Percentiles rank a stretch among this genome's conserved stretches.
phyloP scores from a whole-genome alignment of 2,329 filamentous ascomycete species.

The Aurifilum marmelostoma region DNA sequence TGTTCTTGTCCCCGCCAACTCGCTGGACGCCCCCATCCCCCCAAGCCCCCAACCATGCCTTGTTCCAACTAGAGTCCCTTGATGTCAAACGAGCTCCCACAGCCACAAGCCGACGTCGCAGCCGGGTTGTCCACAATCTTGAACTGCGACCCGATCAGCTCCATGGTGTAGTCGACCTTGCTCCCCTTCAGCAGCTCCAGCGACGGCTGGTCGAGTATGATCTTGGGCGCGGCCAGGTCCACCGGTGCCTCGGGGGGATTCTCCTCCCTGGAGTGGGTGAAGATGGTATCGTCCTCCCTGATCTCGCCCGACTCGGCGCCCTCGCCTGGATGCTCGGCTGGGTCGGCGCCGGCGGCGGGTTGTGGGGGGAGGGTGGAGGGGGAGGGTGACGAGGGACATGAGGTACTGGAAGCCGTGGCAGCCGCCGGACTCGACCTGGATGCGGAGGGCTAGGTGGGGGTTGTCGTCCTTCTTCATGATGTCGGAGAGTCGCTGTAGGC shows the following conservation, averaged over 20 bases:
- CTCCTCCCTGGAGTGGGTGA: constrained; percentile 66
- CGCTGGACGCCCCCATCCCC: no score
- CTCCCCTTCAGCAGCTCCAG: constrained; percentile 89
- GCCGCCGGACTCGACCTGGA: constrained; percentile 89
- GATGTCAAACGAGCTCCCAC: constrained; percentile 96
- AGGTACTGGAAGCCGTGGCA: constrained; percentile 98
- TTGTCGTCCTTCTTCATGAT: constrained; percentile 76
- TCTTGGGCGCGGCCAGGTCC: constrained; percentile 60
- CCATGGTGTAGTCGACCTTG: constrained; percentile 95
- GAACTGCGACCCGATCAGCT: constrained; percentile 87
- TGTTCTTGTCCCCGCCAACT: not conserved
- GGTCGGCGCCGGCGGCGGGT: constrained; percentile 24
- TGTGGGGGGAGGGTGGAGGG: constrained; percentile 38
- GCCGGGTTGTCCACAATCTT: constrained; percentile 93
- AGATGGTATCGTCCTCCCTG: constrained; percentile 83
- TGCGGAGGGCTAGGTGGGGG: constrained; percentile 82
- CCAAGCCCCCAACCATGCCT: not conserved
- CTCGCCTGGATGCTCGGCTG: constrained; percentile 32
- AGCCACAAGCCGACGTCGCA: constrained; percentile 93
- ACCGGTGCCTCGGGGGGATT: constrained; percentile 32
- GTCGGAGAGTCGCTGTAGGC: constrained; percentile 69
- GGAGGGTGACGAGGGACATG: constrained; percentile 78
- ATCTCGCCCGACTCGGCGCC: constrained; percentile 41
- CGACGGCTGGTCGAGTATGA: constrained; percentile 86
- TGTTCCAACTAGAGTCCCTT: constrained; percentile 45